These are phyloP conservation scores for Hirsutella minnesotensis DNA, from an alignment of 2,329 filamentous ascomycete species.

Conservation along the genomic window DNA sequence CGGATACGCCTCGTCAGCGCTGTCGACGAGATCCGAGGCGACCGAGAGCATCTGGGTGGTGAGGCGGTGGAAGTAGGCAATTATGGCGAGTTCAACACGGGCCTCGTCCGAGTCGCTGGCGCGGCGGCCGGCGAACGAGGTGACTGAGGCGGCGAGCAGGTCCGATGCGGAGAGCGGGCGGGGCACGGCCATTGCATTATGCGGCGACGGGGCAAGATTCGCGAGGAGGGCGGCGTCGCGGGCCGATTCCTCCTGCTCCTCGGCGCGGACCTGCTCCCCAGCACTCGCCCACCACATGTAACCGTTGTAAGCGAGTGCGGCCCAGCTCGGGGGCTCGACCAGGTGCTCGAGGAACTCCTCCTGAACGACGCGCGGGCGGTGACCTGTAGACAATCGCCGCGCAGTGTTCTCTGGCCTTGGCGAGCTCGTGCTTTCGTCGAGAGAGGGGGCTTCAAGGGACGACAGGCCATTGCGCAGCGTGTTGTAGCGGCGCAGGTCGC, in stretches of 20 bases:
- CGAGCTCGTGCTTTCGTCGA: conserved; percentile 8
- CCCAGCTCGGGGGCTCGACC: conserved; percentile 55
- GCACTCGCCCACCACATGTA: conserved; percentile 90
- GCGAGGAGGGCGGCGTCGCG: conserved; percentile 44
- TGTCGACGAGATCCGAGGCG: conserved; percentile 48
- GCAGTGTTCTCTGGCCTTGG: conserved; percentile 14
- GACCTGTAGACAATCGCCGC: conserved; percentile 14
- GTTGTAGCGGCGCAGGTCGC: conserved; percentile 72
- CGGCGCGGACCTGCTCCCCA: conserved; percentile 55
- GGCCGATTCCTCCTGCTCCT: conserved; percentile 45
- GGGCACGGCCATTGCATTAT: conserved; percentile 17
- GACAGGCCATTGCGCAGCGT: conserved; percentile 53
- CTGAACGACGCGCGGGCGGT: conserved; percentile 14
- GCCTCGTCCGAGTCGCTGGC: conserved; percentile 29
- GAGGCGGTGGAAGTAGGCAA: conserved; percentile 71
- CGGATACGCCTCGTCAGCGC: conserved; percentile 29
- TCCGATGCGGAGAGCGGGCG: conserved; percentile 18
- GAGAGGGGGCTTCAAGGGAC: conserved; percentile 24
- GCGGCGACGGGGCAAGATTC: conserved; percentile 29
- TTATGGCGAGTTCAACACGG: conserved; percentile 54
- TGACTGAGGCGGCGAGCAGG: conserved; percentile 29
- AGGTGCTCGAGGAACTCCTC: conserved; percentile 38
- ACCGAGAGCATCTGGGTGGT: conserved; percentile 54
- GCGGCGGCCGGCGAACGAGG: conserved; percentile 28
- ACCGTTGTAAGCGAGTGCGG: conserved; percentile 64